phyloP scores from a whole-genome alignment of 257 asterid species.

The Euphrasia confusa region DNA sequence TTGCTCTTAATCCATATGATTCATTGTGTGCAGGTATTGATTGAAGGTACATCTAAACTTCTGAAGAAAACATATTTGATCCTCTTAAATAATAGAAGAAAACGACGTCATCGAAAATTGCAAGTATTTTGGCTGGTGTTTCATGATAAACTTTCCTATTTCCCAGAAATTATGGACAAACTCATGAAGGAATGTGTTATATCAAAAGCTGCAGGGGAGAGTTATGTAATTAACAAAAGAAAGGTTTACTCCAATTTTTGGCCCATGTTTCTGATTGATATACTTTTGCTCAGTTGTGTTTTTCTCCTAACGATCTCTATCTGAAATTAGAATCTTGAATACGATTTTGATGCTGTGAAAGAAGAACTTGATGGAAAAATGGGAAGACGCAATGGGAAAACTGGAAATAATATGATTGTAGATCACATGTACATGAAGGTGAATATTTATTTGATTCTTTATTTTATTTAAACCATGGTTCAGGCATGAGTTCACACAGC shows the following conservation, averaged over 20 bases:
- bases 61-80: too few species aligned
- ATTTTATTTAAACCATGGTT: constrained; percentile 2
- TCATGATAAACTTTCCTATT: constrained; percentile 26
- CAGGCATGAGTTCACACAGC: constrained; percentile 8
- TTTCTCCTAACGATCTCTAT: constrained; percentile 22
- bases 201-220: constrained; percentile 52
- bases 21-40: constrained; percentile 51
- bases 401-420: constrained; percentile 23
- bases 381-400: constrained; percentile 29
- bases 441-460: constrained; percentile 15
- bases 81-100: constrained; percentile 17
- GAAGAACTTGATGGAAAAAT: constrained; percentile 50
- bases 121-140: constrained; percentile 16
- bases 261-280: constrained; percentile 4
- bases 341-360: constrained; percentile 79
- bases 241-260: constrained; percentile 37
- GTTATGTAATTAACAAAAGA: constrained; percentile 47
- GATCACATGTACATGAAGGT: constrained; percentile 90
- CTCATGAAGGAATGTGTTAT: constrained; percentile 55
- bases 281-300: constrained; percentile 17
- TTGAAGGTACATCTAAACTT: constrained; percentile 55
- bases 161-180: constrained; percentile 69
- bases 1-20: neutral
- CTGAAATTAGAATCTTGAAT: constrained; percentile 43
- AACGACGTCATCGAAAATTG: constrained; percentile 13